A percentile compares a stretch with the other conserved stretches of the same genome.
phyloP scores from a whole-genome alignment of 768 basidiomycete species.

The Tephrocybe sp. region DNA sequence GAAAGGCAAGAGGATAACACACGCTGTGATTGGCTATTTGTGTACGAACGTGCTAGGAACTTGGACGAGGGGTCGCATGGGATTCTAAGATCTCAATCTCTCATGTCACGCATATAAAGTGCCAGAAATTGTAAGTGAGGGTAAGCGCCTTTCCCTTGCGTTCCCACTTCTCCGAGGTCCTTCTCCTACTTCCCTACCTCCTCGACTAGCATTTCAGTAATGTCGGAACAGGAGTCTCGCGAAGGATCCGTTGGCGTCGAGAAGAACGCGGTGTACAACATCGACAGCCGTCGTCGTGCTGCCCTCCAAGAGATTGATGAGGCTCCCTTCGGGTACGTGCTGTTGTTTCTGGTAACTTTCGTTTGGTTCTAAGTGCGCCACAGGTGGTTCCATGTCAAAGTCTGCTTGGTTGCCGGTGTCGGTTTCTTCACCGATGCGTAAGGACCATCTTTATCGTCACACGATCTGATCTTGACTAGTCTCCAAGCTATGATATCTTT shows the following conservation, averaged over 20 bases:
- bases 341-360: conserved; percentile 1
- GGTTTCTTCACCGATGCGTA: conserved; percentile 91
- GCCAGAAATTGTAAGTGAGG: neutral
- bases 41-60: conserved; percentile 30
- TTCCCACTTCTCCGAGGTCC: conserved; percentile 3
- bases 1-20: conserved; percentile 8
- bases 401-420: conserved; percentile 67
- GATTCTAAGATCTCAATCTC: conserved; percentile 5
- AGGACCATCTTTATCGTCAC: conserved; percentile 17
- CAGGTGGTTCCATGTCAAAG: conserved; percentile 86
- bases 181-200: neutral
- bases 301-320: conserved; percentile 88
- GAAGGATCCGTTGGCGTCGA: conserved; percentile 29
- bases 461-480: neutral
- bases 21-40: conserved; percentile 24
- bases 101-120: conserved; percentile 6
- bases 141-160: neutral
- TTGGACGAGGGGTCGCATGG: conserved; percentile 5
- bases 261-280: conserved; percentile 32
- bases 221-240: conserved; percentile 34
- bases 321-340: conserved; percentile 73
- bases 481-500: conserved; percentile 73
- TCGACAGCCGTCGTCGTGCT: conserved; percentile 72
- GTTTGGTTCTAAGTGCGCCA: neutral
- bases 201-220: conserved; percentile 9